These are phyloP conservation scores for Podospora australis DNA, from an alignment of 495 filamentous ascomycete genomes.

Conservation along the genomic window DNA sequence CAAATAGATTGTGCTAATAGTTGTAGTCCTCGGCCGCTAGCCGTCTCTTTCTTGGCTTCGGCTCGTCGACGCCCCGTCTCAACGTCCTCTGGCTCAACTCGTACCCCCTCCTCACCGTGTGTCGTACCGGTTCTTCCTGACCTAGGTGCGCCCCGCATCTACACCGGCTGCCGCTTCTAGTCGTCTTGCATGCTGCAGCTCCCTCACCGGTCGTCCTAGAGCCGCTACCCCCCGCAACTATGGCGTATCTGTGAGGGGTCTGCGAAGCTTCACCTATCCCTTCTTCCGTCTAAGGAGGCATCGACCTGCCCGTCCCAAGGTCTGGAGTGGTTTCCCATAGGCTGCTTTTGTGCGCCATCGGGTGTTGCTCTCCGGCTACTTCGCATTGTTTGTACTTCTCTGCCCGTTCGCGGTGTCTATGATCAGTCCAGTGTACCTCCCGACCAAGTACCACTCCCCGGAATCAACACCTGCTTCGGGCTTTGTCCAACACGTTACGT, in stretches of 20 bases:
- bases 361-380: constrained; percentile 8
- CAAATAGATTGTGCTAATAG: too few relatives aligned
- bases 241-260: constrained; percentile 27
- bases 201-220: constrained; percentile 13
- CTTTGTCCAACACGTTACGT: constrained; percentile 32
- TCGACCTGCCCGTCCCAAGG: background rate
- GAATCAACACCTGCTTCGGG: constrained; percentile 18
- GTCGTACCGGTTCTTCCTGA: constrained; percentile 19
- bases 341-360: constrained; percentile 8
- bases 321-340: constrained; percentile 7
- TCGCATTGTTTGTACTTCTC: constrained; percentile 13
- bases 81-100: too few relatives aligned
- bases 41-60: too few relatives aligned
- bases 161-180: constrained; percentile 32
- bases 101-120: constrained; percentile 10
- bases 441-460: constrained; percentile 21
- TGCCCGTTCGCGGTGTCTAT: constrained; percentile 8
- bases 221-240: constrained; percentile 17
- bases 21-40: too few relatives aligned
- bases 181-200: constrained; percentile 18
- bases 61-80: background rate
- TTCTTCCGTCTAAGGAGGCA: constrained; percentile 10
- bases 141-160: constrained; percentile 18
- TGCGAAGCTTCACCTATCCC: constrained; percentile 10
- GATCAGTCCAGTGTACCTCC: constrained; percentile 21